Percentiles rank a stretch among this genome's conserved stretches.
phyloP scores from a whole-genome alignment of 768 basidiomycete species.

The Phaeotremella fagi region DNA sequence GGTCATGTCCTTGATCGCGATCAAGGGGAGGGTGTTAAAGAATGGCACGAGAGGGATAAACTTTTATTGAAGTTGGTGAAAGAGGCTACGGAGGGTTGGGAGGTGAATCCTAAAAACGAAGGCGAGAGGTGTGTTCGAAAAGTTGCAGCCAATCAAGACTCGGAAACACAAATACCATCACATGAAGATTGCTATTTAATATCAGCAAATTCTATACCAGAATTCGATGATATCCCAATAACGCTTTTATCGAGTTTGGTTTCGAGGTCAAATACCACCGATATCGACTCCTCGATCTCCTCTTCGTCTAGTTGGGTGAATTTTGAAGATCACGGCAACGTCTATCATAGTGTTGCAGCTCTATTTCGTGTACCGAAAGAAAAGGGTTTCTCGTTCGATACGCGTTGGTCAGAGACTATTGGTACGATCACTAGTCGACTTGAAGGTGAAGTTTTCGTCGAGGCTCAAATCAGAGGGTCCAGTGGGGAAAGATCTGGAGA shows the following conservation, averaged over 20 bases:
- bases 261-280: not conserved
- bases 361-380: slow-evolving; percentile 19
- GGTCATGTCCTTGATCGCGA: slow-evolving; percentile 34
- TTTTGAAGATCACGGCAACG: slow-evolving; percentile 6
- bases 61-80: slow-evolving; percentile 15
- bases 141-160: not conserved
- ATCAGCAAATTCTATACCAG: slow-evolving; percentile 1
- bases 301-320: not conserved
- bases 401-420: slow-evolving; percentile 18
- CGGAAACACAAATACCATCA: not conserved
- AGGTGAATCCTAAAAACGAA: not conserved
- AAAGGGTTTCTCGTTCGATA: slow-evolving; percentile 12
- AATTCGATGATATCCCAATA: not conserved
- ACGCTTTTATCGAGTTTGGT: slow-evolving; percentile 1
- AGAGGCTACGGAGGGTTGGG: slow-evolving; percentile 30
- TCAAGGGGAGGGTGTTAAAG: not conserved
- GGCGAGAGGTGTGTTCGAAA: slow-evolving; percentile 21
- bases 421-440: slow-evolving; percentile 1
- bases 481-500: slow-evolving; percentile 13
- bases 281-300: not conserved
- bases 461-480: slow-evolving; percentile 9
- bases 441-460: slow-evolving; percentile 30
- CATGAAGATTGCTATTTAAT: slow-evolving; percentile 19
- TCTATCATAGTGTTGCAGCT: slow-evolving; percentile 24
- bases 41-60: slow-evolving; percentile 26